Evolutionary conservation across 2,329 filamentous ascomycete species (phyloP), one percentile per base, ranked within the genome.

Genomic region (Aspergillus aculeatinus): DNA sequence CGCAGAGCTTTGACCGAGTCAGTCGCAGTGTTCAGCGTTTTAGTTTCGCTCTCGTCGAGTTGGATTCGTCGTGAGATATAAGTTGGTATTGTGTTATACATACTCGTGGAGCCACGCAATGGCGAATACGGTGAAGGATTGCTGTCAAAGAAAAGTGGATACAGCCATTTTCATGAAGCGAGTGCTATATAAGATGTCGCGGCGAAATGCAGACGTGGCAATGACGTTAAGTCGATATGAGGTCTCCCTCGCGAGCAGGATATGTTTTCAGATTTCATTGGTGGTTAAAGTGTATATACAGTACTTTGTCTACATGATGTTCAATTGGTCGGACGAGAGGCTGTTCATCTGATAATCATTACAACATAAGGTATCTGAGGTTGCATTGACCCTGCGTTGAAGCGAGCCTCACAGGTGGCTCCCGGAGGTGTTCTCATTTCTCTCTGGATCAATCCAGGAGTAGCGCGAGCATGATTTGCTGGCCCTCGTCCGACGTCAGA

Each of bases 11-110:
- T 35, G 39, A 55, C 25, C 12, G 52, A 47, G 52, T 55, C 52
- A 39, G 52, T 55, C 47, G 52, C 52, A 48, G n/a, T 60, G 4
- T 52, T 44, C 48, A 33, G 29, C 21, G 44, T 35, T 12, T 23
- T 48, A 12, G 39, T 21, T 10, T 29, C n/a, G 14, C 6, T 7
- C 5, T 50, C 52, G 51, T 59, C 16, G 23, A 25, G 14, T 7
- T 19, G 5, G 5, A 16, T 44, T 44, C 16, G 5, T n/a, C 6
- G 19, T 16, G 7, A 1, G 14, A 19, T 44, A 9, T 19, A 5
- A n/a, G 7, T 19, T 14, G 16, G 16, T 42, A n/a, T n/a, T 16
- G 16, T 35, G 39, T 10, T 44, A 16, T 16, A n/a, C 6, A 44
- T 1, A 7, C 14, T n/a, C 6, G 14, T 35, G 4, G 16, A 44